Evolutionary conservation across 805 yeast species (phyloP), one percentile per base, ranked within the genome.

Genomic region (Wickerhamiella kurtzmanii): DNA sequence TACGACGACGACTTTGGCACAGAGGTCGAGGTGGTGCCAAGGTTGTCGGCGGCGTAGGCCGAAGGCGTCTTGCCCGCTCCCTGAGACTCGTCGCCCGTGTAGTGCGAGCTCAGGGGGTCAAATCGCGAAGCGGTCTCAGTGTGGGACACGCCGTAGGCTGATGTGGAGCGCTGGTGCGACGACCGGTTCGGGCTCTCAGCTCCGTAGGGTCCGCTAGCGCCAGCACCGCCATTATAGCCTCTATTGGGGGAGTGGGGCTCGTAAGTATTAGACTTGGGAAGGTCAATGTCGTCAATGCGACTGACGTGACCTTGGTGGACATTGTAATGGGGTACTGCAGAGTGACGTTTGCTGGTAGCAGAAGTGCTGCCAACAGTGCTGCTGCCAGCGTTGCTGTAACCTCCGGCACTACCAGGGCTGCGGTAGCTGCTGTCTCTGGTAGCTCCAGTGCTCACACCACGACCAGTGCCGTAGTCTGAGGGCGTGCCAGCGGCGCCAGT

Each of bases 31-130:
- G 6, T 11, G 32, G 32, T 6, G 32, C 32, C 32, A 25, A 6
- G 11, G 32, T 6, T 11, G 32, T 25, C 32, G 11, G 32, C 32
- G 11, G 32, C 32, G 11, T 25, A 25, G 9, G 32, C 32, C 6
- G 32, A 25, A 6, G 32, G 32, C 6, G 32, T 25, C 32, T n/a
- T n/a, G n/a, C n/a, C n/a, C n/a, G n/a, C n/a, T n/a, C n/a, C n/a
- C n/a, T n/a, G n/a, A 6, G 32, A 6, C 32, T 25, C 32, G 11
- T 6, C 9, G 32, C 32, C 32, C 9, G 32, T 25, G 39, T 47
- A 47, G 35, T 37, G n/a, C 15, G 47, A 43, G 39, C 53, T 48
- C 22, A 42, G 20, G 4, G 53, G 53, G 37, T 50, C 53, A 6
- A 50, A 45, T 2, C 44, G 45, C 13, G 53, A 45, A 17, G 41